These are phyloP conservation scores for Pseudopithomyces maydicus DNA, from an alignment of 2,329 filamentous ascomycete genomes.

Conservation along the genomic window DNA sequence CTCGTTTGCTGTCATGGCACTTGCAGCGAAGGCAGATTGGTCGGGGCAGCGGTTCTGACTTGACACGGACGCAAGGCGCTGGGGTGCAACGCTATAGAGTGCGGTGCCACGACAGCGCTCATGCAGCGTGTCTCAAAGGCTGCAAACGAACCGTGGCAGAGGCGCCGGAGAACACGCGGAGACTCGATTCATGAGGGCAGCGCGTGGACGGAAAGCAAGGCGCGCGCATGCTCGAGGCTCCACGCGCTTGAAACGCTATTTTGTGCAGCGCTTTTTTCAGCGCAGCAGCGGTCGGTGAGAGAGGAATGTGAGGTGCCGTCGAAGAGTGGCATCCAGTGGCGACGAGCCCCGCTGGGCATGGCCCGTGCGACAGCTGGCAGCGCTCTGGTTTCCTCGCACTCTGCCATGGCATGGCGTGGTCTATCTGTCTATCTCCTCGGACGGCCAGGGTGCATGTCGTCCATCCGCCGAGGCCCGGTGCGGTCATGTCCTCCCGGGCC, in stretches of 20 bases:
- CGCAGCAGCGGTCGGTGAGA: conserved; percentile 41
- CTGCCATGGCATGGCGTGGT: too few relatives aligned
- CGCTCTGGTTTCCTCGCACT: neutral
- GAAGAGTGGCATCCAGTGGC: conserved; percentile 29
- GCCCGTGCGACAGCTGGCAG: conserved; percentile 17
- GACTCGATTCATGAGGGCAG: conserved; percentile 22
- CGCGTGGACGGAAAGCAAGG: conserved; percentile 30
- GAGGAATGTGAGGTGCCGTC: conserved; percentile 22
- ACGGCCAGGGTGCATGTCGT: too few relatives aligned
- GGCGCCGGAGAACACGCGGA: conserved; percentile 33
- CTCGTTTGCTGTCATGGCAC: conserved; percentile 22
- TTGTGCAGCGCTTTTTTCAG: conserved; percentile 20
- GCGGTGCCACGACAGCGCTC: conserved; percentile 31
- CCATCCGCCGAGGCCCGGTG: too few relatives aligned
- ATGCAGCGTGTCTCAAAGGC: conserved; percentile 26
- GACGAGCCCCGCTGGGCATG: conserved; percentile 23
- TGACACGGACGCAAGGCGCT: conserved; percentile 34
- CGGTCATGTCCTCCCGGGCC: too few relatives aligned
- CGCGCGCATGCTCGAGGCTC: conserved; percentile 20
- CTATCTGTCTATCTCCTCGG: too few relatives aligned
- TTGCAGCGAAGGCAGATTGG: conserved; percentile 18
- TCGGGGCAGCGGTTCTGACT: conserved; percentile 24
- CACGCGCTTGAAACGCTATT: conserved; percentile 7
- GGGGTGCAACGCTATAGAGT: conserved; percentile 26
- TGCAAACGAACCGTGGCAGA: conserved; percentile 24